Evolutionary conservation across 2,329 filamentous ascomycete genomes (phyloP).

Genomic region (Paecilomyces sp.): DNA sequence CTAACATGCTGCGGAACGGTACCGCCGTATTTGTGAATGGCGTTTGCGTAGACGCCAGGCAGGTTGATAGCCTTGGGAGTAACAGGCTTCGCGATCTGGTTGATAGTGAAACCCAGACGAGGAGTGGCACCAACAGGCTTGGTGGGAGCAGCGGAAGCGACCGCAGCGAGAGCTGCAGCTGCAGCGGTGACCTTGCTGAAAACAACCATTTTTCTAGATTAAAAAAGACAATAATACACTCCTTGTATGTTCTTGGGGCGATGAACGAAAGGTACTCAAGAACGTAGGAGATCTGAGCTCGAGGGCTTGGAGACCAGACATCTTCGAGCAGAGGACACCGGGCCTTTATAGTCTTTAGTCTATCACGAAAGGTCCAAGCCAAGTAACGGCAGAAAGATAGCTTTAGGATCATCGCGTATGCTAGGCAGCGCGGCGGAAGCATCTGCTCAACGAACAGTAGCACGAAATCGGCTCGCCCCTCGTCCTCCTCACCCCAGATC

Average conservation of each 20-base stretch:
- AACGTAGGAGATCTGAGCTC: background rate
- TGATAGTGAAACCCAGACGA: conserved; percentile 24
- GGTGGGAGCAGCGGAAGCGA: conserved; percentile 21
- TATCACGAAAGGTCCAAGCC: background rate
- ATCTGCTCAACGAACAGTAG: background rate
- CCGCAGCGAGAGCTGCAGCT: conserved; percentile 18
- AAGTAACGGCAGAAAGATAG: background rate
- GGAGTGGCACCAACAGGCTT: conserved; percentile 5
- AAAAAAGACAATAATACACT: background rate
- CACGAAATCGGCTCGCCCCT: background rate
- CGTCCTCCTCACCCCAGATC: background rate
- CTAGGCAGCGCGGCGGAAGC: background rate
- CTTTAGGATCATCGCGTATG: background rate
- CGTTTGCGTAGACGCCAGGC: conserved; percentile 20
- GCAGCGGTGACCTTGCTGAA: conserved; percentile 22
- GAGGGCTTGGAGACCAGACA: background rate
- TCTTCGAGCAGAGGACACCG: background rate
- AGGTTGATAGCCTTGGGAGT: conserved; percentile 18
- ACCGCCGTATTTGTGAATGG: conserved; percentile 22
- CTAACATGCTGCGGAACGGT: conserved; percentile 21
- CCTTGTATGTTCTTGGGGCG: background rate
- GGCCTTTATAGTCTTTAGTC: background rate
- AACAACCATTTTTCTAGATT: conserved; percentile 23
- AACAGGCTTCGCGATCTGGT: conserved; percentile 17
- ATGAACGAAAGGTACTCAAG: background rate